phyloP scores from a whole-genome alignment of 2,329 filamentous ascomycete genomes.

The Ophiognomonia clavigignenti-juglandacearum region DNA sequence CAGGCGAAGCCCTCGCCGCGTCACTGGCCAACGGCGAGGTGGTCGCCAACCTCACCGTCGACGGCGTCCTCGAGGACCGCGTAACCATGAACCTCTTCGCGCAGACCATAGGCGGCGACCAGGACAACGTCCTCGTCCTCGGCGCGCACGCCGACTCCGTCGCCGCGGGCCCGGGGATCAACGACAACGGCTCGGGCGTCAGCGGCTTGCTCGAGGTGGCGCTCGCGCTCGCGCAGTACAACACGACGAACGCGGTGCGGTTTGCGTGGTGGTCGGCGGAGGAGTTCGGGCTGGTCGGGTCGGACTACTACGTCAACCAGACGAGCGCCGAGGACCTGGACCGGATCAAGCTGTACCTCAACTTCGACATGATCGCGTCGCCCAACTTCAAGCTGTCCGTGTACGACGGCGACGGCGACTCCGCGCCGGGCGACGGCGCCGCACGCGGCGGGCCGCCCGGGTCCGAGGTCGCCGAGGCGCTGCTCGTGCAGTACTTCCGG shows the following conservation, averaged over 20 bases:
- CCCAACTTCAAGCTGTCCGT: conserved; percentile 49
- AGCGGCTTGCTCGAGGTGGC: conserved; percentile 26
- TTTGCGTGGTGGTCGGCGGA: conserved; percentile 33
- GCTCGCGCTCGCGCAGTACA: conserved; percentile 19
- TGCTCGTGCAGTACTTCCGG: conserved; percentile 30
- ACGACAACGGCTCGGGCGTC: conserved; percentile 26
- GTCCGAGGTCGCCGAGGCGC: conserved; percentile 21
- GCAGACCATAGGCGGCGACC: conserved; percentile 37
- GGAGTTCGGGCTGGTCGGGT: conserved; percentile 22
- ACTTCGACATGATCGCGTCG: conserved; percentile 52
- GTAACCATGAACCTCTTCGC: conserved; percentile 29
- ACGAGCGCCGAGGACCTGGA: conserved; percentile 22
- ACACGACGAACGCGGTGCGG: conserved; percentile 25
- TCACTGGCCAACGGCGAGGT: conserved; percentile 9
- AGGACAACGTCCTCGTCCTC: conserved; percentile 22
- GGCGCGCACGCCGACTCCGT: conserved; percentile 28
- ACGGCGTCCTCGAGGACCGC: conserved; percentile 31
- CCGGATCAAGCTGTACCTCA: conserved; percentile 38
- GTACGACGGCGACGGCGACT: conserved; percentile 53
- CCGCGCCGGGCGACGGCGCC: conserved; percentile 45
- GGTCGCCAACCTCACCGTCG: conserved; percentile 28
- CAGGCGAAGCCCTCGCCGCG: conserved; percentile 11
- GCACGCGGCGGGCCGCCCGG: conserved; percentile 25
- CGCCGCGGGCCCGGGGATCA: conserved; percentile 27
- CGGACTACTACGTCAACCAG: conserved; percentile 24